Conservation (phyloP, 345 rosid species). For the Linum tenue region DNA sequence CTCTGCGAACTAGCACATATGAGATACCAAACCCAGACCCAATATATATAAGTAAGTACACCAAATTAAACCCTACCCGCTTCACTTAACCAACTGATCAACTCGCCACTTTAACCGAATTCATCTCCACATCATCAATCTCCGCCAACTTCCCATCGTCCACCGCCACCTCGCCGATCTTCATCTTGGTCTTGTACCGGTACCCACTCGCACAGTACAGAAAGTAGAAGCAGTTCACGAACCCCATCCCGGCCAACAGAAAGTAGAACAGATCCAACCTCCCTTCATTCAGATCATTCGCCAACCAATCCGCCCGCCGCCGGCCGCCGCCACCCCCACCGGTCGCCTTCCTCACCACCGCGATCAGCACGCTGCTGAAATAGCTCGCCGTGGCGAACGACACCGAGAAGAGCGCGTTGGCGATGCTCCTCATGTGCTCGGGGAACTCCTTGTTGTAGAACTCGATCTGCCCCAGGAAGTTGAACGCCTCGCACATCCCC, state of each 20-base stretch:
- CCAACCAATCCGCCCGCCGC: constrained; percentile 18
- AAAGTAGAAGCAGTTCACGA: constrained; percentile 21
- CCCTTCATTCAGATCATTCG: constrained; percentile 25
- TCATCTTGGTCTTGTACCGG: constrained; percentile 15
- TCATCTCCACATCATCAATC: neutral
- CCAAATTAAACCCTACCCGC: too few relatives aligned
- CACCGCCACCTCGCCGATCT: neutral
- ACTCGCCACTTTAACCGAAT: neutral
- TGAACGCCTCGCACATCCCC: neutral
- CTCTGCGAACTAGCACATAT: too few relatives aligned
- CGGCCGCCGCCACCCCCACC: neutral
- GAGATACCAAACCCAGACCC: too few relatives aligned
- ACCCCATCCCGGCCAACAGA: constrained; percentile 24
- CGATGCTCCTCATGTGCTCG: constrained; percentile 17
- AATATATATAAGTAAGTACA: too few relatives aligned
- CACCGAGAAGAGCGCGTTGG: constrained; percentile 1
- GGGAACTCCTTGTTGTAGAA: constrained; percentile 16
- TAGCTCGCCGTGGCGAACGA: constrained; percentile 16
- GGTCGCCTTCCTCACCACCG: constrained; percentile 14
- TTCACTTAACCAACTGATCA: too few relatives aligned
- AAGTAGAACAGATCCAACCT: constrained; percentile 31
- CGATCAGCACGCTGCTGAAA: constrained; percentile 11
- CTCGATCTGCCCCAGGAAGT: constrained; percentile 6
- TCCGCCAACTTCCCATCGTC: neutral
- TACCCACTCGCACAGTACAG: constrained; percentile 19